Percentiles rank a stretch among this genome's conserved stretches.
These are phyloP conservation scores for Pythium aristosporum DNA, from an alignment of 352 stramenopile genomes.

Conservation along the genomic window DNA sequence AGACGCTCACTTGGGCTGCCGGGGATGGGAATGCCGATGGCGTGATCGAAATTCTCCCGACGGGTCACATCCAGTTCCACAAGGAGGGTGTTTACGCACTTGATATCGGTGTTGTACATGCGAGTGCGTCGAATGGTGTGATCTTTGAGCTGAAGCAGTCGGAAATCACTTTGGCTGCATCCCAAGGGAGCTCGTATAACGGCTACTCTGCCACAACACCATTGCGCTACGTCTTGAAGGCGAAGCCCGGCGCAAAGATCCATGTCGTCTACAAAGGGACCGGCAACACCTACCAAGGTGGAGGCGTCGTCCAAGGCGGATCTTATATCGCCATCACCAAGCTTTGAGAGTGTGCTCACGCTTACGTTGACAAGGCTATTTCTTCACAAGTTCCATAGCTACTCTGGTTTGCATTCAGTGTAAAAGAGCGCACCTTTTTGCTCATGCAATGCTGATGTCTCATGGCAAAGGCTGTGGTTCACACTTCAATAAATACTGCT, in stretches of 20 bases:
- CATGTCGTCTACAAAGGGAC: neutral
- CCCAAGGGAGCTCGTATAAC: neutral
- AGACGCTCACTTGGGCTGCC: neutral
- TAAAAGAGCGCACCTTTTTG: no score
- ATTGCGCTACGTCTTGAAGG: constrained; percentile 6
- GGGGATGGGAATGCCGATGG: neutral
- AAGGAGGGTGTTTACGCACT: neutral
- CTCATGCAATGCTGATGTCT: no score
- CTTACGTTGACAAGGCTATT: no score
- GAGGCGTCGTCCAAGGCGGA: no score
- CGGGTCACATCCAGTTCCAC: neutral
- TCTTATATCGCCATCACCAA: no score
- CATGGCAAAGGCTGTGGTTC: no score
- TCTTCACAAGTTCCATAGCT: no score
- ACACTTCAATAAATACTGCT: no score
- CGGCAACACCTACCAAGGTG: no score
- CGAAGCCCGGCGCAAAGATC: constrained; percentile 1
- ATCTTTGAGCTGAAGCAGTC: constrained; percentile 3
- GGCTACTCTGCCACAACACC: neutral
- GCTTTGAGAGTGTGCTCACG: no score
- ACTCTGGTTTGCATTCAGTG: no score
- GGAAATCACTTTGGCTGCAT: neutral
- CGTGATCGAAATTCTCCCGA: neutral
- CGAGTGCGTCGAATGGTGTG: neutral
- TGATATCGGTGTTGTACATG: neutral